Conservation (phyloP, 2,329 filamentous ascomycete genomes). For the Niveomyces coronatus region DNA sequence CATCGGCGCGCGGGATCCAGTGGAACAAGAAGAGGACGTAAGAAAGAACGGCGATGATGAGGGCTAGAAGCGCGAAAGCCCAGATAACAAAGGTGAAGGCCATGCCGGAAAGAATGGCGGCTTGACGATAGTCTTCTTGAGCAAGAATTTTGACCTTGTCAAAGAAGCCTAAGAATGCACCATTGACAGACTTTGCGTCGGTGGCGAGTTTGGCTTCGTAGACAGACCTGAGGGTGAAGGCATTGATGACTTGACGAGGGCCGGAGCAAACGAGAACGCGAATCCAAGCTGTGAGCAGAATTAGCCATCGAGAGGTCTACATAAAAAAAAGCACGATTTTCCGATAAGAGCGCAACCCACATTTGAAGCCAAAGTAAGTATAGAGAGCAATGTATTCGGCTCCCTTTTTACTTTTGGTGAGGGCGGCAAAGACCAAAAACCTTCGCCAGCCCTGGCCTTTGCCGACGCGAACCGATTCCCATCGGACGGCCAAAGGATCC, state of each 20-base stretch:
- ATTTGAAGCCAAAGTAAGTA: slow-evolving; percentile 69
- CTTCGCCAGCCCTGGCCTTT: slow-evolving; percentile 72
- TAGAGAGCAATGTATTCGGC: slow-evolving; percentile 85
- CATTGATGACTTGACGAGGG: slow-evolving; percentile 85
- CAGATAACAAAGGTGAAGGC: slow-evolving; percentile 84
- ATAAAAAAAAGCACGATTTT: slow-evolving; percentile 20
- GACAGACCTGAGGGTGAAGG: slow-evolving; percentile 76
- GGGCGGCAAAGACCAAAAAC: slow-evolving; percentile 83
- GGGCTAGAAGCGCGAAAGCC: slow-evolving; percentile 67
- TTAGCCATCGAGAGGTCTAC: slow-evolving; percentile 10
- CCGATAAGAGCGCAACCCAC: too few species aligned
- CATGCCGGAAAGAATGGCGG: slow-evolving; percentile 81
- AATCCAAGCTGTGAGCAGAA: slow-evolving; percentile 55
- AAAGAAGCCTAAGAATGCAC: slow-evolving; percentile 66
- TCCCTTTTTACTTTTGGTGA: slow-evolving; percentile 87
- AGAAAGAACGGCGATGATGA: slow-evolving; percentile 65
- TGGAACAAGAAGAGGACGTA: slow-evolving; percentile 88
- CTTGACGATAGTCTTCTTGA: slow-evolving; percentile 64
- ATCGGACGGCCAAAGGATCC: slow-evolving; percentile 72
- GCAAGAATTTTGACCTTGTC: slow-evolving; percentile 68
- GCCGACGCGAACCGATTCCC: slow-evolving; percentile 72
- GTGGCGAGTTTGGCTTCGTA: slow-evolving; percentile 63
- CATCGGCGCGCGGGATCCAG: slow-evolving; percentile 75
- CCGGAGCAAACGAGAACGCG: slow-evolving; percentile 85
- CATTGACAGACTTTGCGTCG: slow-evolving; percentile 41